A percentile compares a stretch with the other conserved stretches of the same genome.
These are phyloP conservation scores for Blastobotrys illinoisensis DNA, from an alignment of 1,139 yeast genomes.

Conservation along the genomic window DNA sequence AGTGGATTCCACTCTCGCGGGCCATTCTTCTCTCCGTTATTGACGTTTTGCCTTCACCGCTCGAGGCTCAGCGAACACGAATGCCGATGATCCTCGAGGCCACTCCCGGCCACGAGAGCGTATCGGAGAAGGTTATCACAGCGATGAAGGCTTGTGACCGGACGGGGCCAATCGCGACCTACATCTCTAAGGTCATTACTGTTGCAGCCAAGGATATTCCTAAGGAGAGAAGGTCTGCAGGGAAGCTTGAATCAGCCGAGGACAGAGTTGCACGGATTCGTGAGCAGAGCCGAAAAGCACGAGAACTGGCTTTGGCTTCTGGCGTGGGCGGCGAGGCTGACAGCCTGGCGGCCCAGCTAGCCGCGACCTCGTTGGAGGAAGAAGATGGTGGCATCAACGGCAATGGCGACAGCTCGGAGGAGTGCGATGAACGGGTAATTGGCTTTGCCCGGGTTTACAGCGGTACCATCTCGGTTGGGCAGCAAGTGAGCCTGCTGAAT, in stretches of 20 bases:
- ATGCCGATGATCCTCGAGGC: conserved; percentile 60
- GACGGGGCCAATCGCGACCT: conserved; percentile 65
- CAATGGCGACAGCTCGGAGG: conserved; percentile 26
- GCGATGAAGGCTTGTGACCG: conserved; percentile 64
- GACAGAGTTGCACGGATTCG: conserved; percentile 49
- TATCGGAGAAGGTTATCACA: conserved; percentile 45
- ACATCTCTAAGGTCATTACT: conserved; percentile 84
- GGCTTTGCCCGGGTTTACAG: conserved; percentile 89
- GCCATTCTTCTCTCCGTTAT: conserved; percentile 81
- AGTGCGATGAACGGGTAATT: conserved; percentile 47
- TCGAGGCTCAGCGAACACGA: conserved; percentile 64
- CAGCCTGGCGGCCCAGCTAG: conserved; percentile 6
- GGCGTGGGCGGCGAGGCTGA: conserved; percentile 35
- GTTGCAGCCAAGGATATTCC: conserved; percentile 81
- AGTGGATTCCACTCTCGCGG: conserved; percentile 91
- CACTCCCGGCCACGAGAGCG: conserved; percentile 46
- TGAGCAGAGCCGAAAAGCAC: conserved; percentile 62
- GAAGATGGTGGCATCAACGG: conserved; percentile 14
- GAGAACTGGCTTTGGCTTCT: conserved; percentile 46
- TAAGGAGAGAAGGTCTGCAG: conserved; percentile 33
- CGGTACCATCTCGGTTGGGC: conserved; percentile 74
- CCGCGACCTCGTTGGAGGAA: not conserved
- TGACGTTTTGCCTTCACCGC: conserved; percentile 80
- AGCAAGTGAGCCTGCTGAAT: conserved; percentile 66
- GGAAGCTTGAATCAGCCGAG: conserved; percentile 6